Evolutionary conservation across 371 early-diverging fungal genomes (phyloP).

Genomic region (Mortierella sp.): DNA sequence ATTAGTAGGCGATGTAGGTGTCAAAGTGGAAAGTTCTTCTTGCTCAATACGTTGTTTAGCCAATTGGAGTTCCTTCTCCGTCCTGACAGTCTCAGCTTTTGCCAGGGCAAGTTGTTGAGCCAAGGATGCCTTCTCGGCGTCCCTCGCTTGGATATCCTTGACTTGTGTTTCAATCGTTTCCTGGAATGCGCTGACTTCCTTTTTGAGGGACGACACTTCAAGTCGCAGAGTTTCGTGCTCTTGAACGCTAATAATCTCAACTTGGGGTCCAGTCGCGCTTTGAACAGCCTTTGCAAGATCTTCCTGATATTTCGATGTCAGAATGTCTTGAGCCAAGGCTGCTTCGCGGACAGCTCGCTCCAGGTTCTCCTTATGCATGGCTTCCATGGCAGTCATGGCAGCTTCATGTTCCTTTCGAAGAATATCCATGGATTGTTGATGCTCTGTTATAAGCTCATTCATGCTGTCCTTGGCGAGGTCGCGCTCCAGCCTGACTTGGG

Average conservation of each 20-base stretch:
- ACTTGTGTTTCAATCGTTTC: slow-evolving; percentile 8
- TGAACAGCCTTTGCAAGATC: slow-evolving; percentile 14
- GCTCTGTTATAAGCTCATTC: slow-evolving; percentile 45
- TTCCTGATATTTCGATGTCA: slow-evolving; percentile 18
- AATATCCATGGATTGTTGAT: slow-evolving; percentile 28
- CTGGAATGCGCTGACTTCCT: slow-evolving; percentile 8
- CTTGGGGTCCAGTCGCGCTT: not conserved
- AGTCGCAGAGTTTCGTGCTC: not conserved
- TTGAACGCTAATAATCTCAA: not conserved
- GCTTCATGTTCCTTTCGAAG: slow-evolving; percentile 40
- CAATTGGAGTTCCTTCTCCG: slow-evolving; percentile 23
- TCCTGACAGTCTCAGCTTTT: slow-evolving; percentile 12
- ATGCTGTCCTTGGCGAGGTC: slow-evolving; percentile 43
- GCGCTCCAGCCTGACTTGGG: slow-evolving; percentile 33
- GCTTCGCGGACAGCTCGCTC: slow-evolving; percentile 25
- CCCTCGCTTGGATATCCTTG: slow-evolving; percentile 14
- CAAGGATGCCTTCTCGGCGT: slow-evolving; percentile 12
- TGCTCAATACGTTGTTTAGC: not conserved
- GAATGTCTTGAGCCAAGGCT: slow-evolving; percentile 20
- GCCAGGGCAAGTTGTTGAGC: slow-evolving; percentile 10
- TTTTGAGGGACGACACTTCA: slow-evolving; percentile 2
- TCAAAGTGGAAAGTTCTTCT: slow-evolving; percentile 24
- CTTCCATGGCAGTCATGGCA: slow-evolving; percentile 20
- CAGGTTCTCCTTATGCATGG: slow-evolving; percentile 25
- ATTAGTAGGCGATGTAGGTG: slow-evolving; percentile 16